phyloP scores from a whole-genome alignment of 495 filamentous ascomycete species.

The Pyrenula aspistea region DNA sequence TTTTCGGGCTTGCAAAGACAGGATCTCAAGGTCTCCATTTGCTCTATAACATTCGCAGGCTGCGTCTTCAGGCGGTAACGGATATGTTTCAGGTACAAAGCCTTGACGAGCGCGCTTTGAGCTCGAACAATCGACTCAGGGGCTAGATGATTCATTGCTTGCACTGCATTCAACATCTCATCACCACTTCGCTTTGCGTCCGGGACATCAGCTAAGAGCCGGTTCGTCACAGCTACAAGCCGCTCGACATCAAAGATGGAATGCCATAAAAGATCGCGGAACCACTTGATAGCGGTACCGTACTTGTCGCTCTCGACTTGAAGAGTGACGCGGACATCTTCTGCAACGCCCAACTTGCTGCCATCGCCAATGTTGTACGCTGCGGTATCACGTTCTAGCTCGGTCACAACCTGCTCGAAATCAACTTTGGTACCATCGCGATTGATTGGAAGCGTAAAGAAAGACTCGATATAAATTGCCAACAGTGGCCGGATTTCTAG shows the following conservation, averaged over 20 bases:
- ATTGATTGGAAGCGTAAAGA: slow-evolving; percentile 82
- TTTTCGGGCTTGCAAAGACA: slow-evolving; percentile 70
- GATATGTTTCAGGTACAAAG: slow-evolving; percentile 76
- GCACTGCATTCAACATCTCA: slow-evolving; percentile 54
- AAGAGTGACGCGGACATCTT: slow-evolving; percentile 70
- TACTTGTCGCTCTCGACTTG: slow-evolving; percentile 86
- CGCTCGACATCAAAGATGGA: slow-evolving; percentile 75
- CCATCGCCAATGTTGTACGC: slow-evolving; percentile 61
- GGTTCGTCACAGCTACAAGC: slow-evolving; percentile 70
- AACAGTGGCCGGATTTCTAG: slow-evolving; percentile 69
- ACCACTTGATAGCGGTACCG: slow-evolving; percentile 67
- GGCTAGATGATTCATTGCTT: slow-evolving; percentile 66
- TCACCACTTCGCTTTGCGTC: slow-evolving; percentile 84
- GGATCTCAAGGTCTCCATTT: slow-evolving; percentile 64
- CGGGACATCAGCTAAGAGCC: slow-evolving; percentile 84
- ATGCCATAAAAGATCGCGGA: slow-evolving; percentile 75
- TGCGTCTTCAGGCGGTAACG: slow-evolving; percentile 60
- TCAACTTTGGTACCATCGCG: slow-evolving; percentile 62
- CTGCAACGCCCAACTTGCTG: slow-evolving; percentile 56
- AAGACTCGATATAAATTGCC: slow-evolving; percentile 73
- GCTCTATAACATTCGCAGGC: slow-evolving; percentile 56
- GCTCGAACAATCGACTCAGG: slow-evolving; percentile 63
- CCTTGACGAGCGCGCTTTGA: slow-evolving; percentile 73
- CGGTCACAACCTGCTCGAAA: slow-evolving; percentile 84
- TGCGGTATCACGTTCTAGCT: slow-evolving; percentile 84